Evolutionary conservation across 1,284 basidiomycete species (phyloP).

Genomic region (Boletus smithii): DNA sequence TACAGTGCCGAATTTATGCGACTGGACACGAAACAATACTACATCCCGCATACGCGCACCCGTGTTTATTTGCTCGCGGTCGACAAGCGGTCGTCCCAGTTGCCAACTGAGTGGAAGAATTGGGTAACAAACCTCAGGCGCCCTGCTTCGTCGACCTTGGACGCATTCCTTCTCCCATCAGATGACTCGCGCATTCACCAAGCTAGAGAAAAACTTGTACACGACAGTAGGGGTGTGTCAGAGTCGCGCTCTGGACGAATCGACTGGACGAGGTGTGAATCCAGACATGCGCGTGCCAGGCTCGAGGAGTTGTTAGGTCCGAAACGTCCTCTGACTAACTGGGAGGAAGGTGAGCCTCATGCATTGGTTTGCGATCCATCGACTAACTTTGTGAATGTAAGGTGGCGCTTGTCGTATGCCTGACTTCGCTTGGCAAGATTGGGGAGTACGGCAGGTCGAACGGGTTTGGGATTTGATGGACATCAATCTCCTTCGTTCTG

Average conservation of each 20-base stretch:
- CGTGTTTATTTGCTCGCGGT: conserved; percentile 86
- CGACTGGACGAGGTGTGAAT: conserved; percentile 92
- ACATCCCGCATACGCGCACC: conserved; percentile 92
- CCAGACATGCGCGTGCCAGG: conserved; percentile 84
- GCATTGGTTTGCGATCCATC: neutral
- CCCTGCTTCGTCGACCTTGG: conserved; percentile 85
- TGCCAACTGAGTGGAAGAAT: conserved; percentile 72
- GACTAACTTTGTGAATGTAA: conserved; percentile 21
- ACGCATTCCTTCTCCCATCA: conserved; percentile 86
- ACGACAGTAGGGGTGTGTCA: conserved; percentile 56
- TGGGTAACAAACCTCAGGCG: conserved; percentile 66
- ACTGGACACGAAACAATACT: conserved; percentile 91
- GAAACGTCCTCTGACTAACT: conserved; percentile 85
- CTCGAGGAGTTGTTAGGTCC: conserved; percentile 81
- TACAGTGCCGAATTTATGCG: conserved; percentile 75
- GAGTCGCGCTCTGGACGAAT: conserved; percentile 69
- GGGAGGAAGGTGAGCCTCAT: conserved; percentile 76
- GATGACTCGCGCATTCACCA: conserved; percentile 91
- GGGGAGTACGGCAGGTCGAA: conserved; percentile 88
- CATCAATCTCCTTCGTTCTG: conserved; percentile 81
- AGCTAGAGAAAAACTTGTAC: conserved; percentile 79
- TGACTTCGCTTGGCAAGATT: conserved; percentile 93
- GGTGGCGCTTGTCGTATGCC: conserved; percentile 84
- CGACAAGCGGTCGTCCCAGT: conserved; percentile 51
- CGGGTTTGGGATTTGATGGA: conserved; percentile 94